Percentiles rank a stretch among this genome's conserved stretches.
Conservation (phyloP, 2,329 filamentous ascomycete genomes). For the Pyricularia sp. region DNA sequence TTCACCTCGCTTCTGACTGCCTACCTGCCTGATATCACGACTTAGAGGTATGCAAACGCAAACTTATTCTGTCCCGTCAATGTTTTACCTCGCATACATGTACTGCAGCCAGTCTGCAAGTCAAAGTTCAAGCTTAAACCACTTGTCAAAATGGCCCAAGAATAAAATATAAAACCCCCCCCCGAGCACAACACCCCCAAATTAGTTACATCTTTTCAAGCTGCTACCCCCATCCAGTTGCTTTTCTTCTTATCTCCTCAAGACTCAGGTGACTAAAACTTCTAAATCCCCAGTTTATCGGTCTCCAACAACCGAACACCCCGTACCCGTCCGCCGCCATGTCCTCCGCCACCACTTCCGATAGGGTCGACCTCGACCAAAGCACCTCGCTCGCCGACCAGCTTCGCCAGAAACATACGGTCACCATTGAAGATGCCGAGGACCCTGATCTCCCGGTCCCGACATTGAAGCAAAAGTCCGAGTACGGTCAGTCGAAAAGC, state of each 20-base stretch:
- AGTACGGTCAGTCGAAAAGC: constrained; percentile 30
- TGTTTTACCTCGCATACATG: background rate
- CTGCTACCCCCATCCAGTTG: background rate
- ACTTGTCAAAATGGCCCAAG: background rate
- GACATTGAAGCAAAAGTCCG: constrained; percentile 54
- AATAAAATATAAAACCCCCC: background rate
- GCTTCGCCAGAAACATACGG: constrained; percentile 55
- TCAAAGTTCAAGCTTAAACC: background rate
- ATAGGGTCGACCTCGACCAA: constrained; percentile 23
- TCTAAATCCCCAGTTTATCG: background rate
- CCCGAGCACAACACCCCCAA: background rate
- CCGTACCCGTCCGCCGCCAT: constrained; percentile 7
- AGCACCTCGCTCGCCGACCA: constrained; percentile 45
- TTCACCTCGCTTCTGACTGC: background rate
- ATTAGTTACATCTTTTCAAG: background rate
- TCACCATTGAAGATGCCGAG: constrained; percentile 75
- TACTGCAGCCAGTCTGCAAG: background rate
- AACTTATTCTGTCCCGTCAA: background rate
- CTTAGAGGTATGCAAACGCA: background rate
- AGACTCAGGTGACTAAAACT: background rate
- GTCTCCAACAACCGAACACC: background rate
- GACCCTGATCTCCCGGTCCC: constrained; percentile 62
- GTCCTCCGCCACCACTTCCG: constrained; percentile 15
- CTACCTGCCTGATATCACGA: background rate
- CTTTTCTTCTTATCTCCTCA: background rate